A percentile compares a stretch with the other conserved stretches of the same genome.
Conservation (phyloP, 768 basidiomycete species). For the Hortiboletus campestris region DNA sequence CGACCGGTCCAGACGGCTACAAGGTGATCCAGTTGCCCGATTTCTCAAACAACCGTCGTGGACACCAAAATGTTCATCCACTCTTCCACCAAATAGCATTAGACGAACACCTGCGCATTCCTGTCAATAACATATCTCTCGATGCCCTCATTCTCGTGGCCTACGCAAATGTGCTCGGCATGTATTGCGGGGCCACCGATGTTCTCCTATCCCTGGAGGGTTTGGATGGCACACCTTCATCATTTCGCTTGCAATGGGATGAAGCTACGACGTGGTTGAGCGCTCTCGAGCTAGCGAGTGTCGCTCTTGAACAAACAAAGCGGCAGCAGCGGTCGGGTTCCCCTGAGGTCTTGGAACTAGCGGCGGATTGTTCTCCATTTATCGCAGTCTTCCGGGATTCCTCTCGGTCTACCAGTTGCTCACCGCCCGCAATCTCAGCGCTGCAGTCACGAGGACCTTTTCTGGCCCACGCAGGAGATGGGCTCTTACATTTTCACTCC, state of each 20-base stretch:
- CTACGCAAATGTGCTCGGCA: constrained; percentile 20
- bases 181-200: constrained; percentile 21
- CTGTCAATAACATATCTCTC: background rate
- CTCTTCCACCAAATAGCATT: constrained; percentile 3
- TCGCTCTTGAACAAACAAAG: constrained; percentile 2
- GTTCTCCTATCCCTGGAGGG: constrained; percentile 19
- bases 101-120: background rate
- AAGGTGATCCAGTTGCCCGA: constrained; percentile 14
- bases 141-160: constrained; percentile 19
- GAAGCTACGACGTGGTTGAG: constrained; percentile 15
- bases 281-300: constrained; percentile 9
- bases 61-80: background rate
- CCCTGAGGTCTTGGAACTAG: background rate
- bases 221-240: background rate
- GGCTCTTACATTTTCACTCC: constrained; percentile 14
- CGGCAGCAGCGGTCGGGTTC: background rate
- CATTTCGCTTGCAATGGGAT: constrained; percentile 19
- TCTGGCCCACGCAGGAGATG: constrained; percentile 1
- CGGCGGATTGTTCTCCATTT: constrained; percentile 6
- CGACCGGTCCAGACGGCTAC: background rate
- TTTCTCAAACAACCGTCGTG: constrained; percentile 18
- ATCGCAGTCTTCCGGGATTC: constrained; percentile 17
- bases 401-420: background rate
- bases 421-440: background rate
- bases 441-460: constrained; percentile 7